Conservation (phyloP, 306 rosid species). For the Glycine tomentella region DNA sequence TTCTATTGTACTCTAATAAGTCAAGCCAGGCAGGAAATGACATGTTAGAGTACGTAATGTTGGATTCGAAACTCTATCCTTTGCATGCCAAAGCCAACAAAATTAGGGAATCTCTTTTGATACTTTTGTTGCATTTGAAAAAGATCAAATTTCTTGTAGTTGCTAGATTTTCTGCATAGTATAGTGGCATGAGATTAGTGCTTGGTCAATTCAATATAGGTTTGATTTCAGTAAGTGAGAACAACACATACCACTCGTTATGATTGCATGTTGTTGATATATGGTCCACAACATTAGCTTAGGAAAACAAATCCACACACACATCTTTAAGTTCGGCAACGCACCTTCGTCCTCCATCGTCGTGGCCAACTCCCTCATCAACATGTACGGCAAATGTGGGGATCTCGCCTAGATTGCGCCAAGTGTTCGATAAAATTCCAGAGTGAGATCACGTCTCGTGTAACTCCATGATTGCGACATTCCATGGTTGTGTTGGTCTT, state of each 20-base stretch:
- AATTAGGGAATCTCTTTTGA: conserved; percentile 3
- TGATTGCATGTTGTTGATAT: conserved; percentile 9
- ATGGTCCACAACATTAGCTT: no score
- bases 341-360: no score
- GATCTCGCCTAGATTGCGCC: no score
- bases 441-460: no score
- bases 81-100: background rate
- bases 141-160: background rate
- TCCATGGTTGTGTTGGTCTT: no score
- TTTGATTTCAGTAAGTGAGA: conserved; percentile 1
- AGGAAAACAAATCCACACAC: no score
- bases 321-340: no score
- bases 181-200: background rate
- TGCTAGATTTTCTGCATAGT: conserved; percentile 4
- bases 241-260: background rate
- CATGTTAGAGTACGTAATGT: background rate
- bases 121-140: background rate
- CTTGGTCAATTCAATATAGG: background rate
- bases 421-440: no score
- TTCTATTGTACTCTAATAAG: background rate
- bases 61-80: conserved; percentile 17
- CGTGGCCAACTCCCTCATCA: no score
- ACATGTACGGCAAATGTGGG: no score
- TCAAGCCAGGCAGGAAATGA: background rate
- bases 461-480: no score